A percentile compares a stretch with the other conserved stretches of the same genome.
Evolutionary conservation across 768 basidiomycete genomes (phyloP).

Genomic region (Phaffia tasmanica): DNA sequence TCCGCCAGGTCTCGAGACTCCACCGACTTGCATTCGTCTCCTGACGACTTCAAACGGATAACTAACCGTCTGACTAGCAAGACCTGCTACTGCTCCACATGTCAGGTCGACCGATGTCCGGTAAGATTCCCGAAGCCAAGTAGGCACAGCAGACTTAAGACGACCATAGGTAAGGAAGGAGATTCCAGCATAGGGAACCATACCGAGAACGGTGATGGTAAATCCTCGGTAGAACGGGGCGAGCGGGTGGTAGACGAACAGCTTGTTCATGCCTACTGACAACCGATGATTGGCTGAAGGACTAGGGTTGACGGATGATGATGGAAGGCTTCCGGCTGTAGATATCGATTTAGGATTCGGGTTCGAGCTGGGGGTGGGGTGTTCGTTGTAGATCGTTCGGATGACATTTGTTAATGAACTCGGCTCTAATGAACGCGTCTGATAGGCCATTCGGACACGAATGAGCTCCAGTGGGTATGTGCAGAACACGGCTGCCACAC

Average conservation of each 20-base stretch:
- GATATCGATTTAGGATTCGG: not conserved
- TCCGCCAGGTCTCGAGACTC: constrained; percentile 55
- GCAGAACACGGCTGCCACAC: constrained; percentile 73
- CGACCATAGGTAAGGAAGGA: constrained; percentile 87
- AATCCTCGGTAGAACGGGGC: constrained; percentile 85
- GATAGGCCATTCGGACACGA: constrained; percentile 88
- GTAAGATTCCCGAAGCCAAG: constrained; percentile 31
- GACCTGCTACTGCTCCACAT: constrained; percentile 77
- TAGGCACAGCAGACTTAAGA: constrained; percentile 44
- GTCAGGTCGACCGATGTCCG: constrained; percentile 55
- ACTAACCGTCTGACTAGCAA: constrained; percentile 72
- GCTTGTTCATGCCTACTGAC: constrained; percentile 30
- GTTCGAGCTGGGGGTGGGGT: constrained; percentile 37
- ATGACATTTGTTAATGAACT: constrained; percentile 46
- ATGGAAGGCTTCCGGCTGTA: not conserved
- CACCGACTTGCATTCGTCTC: constrained; percentile 89
- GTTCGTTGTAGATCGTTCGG: constrained; percentile 54
- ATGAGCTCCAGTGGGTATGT: constrained; percentile 90
- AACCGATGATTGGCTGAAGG: constrained; percentile 26
- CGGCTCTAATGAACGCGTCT: constrained; percentile 45
- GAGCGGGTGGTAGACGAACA: constrained; percentile 40
- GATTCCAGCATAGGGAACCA: constrained; percentile 90
- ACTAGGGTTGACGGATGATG: not conserved
- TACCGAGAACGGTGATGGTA: constrained; percentile 76
- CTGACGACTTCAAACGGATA: constrained; percentile 93